Conservation (phyloP, 306 rosid species). For the Pyrus betulifolia region DNA sequence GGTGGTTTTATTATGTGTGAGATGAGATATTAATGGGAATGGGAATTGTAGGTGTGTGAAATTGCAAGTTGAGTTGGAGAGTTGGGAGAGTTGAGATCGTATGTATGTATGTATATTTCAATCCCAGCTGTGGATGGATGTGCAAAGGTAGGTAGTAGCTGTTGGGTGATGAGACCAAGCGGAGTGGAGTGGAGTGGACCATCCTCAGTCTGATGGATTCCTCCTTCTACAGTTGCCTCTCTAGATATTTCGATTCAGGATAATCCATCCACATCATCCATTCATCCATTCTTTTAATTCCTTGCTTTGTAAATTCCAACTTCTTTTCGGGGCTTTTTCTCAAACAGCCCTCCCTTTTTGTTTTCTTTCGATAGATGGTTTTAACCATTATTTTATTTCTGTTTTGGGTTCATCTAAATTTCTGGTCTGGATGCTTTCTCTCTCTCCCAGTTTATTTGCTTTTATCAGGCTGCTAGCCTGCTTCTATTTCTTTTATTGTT, state of each 20-base stretch:
- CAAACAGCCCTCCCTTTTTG: neutral
- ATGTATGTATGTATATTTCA: conserved; percentile 2
- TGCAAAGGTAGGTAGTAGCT: conserved; percentile 25
- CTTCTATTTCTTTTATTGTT: neutral
- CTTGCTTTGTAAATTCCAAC: conserved; percentile 32
- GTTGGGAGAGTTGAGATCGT: neutral
- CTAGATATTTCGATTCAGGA: conserved; percentile 35
- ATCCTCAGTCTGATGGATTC: neutral
- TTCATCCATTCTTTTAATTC: conserved; percentile 44
- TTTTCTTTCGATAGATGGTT: neutral
- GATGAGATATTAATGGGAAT: conserved; percentile 59
- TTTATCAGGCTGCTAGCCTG: conserved; percentile 2
- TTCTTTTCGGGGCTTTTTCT: conserved; percentile 24
- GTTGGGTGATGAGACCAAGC: conserved; percentile 60
- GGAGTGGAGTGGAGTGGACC: conserved; percentile 38
- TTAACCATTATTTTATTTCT: neutral
- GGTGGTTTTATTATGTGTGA: neutral
- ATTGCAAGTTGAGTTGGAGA: neutral
- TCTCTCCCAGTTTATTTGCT: neutral
- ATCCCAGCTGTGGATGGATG: conserved; percentile 58
- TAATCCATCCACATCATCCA: conserved; percentile 60
- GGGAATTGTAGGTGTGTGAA: conserved; percentile 27
- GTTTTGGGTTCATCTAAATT: conserved; percentile 12
- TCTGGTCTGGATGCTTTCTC: conserved; percentile 10
- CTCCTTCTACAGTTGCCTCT: conserved; percentile 24